These are phyloP conservation scores for Daldinia childiae DNA, from an alignment of 495 filamentous ascomycete genomes.

Conservation along the genomic window DNA sequence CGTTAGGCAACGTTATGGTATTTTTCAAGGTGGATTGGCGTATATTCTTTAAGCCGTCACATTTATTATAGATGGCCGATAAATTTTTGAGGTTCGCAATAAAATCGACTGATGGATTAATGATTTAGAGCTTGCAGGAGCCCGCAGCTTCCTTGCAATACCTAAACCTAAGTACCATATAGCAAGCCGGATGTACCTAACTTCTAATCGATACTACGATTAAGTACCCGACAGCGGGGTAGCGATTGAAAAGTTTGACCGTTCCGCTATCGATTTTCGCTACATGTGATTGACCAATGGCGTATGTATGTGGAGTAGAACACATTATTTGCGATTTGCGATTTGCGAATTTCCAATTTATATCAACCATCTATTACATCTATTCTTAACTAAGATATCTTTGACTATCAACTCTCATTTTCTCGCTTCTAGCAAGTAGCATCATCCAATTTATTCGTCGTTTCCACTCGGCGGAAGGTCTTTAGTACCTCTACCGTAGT, in stretches of 20 bases:
- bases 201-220: background rate
- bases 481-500: conserved; percentile 52
- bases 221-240: conserved; percentile 1
- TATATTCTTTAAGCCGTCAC: conserved; percentile 1
- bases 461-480: conserved; percentile 54
- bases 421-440: background rate
- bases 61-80: conserved; percentile 12
- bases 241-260: conserved; percentile 1
- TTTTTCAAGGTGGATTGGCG: background rate
- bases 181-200: background rate
- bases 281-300: conserved; percentile 13
- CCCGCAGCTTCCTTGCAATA: background rate
- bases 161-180: background rate
- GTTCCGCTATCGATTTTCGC: background rate
- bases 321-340: background rate
- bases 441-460: conserved; percentile 23
- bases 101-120: conserved; percentile 11
- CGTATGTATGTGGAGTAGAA: too few relatives aligned
- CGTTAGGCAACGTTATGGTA: background rate
- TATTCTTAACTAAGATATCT: too few relatives aligned
- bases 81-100: conserved; percentile 29
- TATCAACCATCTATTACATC: too few relatives aligned
- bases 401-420: background rate
- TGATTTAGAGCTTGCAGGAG: background rate
- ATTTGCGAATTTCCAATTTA: background rate